Conservation (phyloP, 139 green algal species). For the Micractinium conductrix region DNA sequence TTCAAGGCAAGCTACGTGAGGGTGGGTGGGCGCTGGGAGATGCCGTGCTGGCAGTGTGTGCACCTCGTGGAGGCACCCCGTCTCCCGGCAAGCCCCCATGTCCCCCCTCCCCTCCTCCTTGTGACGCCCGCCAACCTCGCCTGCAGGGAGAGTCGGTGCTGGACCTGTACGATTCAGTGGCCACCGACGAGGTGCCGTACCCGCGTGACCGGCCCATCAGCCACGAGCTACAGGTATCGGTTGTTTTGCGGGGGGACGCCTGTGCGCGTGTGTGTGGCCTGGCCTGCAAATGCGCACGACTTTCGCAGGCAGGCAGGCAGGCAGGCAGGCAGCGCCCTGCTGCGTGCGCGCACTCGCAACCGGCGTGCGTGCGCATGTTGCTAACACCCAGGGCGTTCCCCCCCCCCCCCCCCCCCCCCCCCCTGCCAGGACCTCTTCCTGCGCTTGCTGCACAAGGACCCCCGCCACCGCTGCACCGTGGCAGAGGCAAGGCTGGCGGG, state of each 20-base stretch:
- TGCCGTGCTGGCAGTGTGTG: not conserved
- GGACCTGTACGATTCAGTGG: slow-evolving; percentile 51
- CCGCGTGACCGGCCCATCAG: slow-evolving; percentile 26
- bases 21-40: not conserved
- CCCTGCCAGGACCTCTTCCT: slow-evolving; percentile 49
- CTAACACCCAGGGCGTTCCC: too few species aligned
- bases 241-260: too few species aligned
- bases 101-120: not conserved
- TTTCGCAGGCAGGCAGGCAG: too few species aligned
- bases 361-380: too few species aligned
- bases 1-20: slow-evolving; percentile 48
- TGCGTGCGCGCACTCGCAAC: too few species aligned
- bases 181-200: slow-evolving; percentile 24
- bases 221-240: slow-evolving; percentile 40
- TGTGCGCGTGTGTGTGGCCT: too few species aligned
- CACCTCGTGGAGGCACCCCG: too few species aligned
- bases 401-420: too few species aligned
- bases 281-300: too few species aligned
- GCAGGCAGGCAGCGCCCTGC: too few species aligned
- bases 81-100: not conserved
- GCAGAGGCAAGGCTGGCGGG: too few species aligned
- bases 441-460: slow-evolving; percentile 30
- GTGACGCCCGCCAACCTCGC: too few species aligned
- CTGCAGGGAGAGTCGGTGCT: slow-evolving; percentile 20
- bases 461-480: not conserved